phyloP scores from a whole-genome alignment of 2,329 filamentous ascomycete species.

The Talaromyces funiculosus region DNA sequence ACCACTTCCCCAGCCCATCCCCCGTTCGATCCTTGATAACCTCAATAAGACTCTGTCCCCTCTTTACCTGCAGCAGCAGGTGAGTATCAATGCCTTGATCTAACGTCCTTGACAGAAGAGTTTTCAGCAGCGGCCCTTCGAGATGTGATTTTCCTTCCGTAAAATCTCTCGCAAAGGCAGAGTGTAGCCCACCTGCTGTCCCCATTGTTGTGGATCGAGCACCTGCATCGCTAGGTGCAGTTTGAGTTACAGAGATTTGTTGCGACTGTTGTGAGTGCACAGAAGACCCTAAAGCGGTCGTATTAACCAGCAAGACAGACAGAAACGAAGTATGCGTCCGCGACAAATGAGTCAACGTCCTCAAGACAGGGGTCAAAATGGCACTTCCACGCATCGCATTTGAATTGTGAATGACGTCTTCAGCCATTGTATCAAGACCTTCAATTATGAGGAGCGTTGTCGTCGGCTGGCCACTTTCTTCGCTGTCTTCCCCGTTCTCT shows the following conservation, averaged over 20 bases:
- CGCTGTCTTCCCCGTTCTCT: not conserved
- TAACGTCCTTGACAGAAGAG: conserved; percentile 30
- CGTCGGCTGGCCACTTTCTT: not conserved
- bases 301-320: conserved; percentile 35
- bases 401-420: conserved; percentile 34
- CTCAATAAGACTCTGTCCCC: conserved; percentile 26
- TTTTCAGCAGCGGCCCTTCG: conserved; percentile 21
- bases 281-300: conserved; percentile 23
- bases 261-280: not conserved
- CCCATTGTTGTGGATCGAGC: not conserved
- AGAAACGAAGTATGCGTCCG: conserved; percentile 25
- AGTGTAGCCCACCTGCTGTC: conserved; percentile 6
- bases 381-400: conserved; percentile 32
- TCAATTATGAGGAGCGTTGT: conserved; percentile 28
- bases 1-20: conserved; percentile 32
- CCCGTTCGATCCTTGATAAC: conserved; percentile 38
- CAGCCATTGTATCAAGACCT: conserved; percentile 33
- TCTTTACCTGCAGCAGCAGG: conserved; percentile 29
- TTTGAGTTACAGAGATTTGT: not conserved
- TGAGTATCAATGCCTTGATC: conserved; percentile 38
- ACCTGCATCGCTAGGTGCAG: not conserved
- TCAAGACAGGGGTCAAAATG: conserved; percentile 26
- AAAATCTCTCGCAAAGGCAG: conserved; percentile 5
- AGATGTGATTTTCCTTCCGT: not conserved
- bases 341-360: conserved; percentile 30